A percentile compares a stretch with the other conserved stretches of the same genome.
Evolutionary conservation across 2,329 filamentous ascomycete genomes (phyloP).

Genomic region (Aspergillus calidoustus): DNA sequence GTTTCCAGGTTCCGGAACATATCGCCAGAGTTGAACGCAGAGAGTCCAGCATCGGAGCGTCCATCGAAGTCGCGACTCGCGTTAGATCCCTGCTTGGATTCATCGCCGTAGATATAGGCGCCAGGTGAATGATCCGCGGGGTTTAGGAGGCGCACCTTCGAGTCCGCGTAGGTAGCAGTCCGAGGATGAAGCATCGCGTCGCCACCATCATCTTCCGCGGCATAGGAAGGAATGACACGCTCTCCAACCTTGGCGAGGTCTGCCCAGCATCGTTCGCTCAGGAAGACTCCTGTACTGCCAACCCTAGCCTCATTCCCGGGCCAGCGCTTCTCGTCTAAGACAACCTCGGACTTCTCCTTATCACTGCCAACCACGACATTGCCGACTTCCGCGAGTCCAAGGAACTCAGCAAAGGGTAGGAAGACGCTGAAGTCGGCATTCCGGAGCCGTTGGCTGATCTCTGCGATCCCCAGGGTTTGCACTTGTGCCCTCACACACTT

Average conservation of each 20-base stretch:
- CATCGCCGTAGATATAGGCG: slow-evolving; percentile 69
- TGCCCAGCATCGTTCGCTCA: slow-evolving; percentile 95
- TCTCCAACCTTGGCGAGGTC: slow-evolving; percentile 80
- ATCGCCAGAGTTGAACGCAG: slow-evolving; percentile 88
- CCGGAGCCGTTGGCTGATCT: slow-evolving; percentile 90
- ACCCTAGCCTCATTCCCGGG: slow-evolving; percentile 87
- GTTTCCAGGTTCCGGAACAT: slow-evolving; percentile 99
- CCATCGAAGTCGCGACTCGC: slow-evolving; percentile 77
- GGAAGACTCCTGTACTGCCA: slow-evolving; percentile 89
- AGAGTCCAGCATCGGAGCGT: slow-evolving; percentile 88
- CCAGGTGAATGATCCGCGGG: slow-evolving; percentile 57
- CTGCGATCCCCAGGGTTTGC: slow-evolving; percentile 93
- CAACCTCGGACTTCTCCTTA: slow-evolving; percentile 84
- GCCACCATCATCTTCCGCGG: slow-evolving; percentile 63
- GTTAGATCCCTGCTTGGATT: slow-evolving; percentile 82
- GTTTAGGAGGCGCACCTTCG: slow-evolving; percentile 60
- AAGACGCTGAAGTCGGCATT: slow-evolving; percentile 97
- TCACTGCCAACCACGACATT: slow-evolving; percentile 88
- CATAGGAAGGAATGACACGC: slow-evolving; percentile 60
- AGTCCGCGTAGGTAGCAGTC: slow-evolving; percentile 48
- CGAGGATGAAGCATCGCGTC: slow-evolving; percentile 63
- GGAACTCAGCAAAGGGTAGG: slow-evolving; percentile 92
- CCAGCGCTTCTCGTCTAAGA: slow-evolving; percentile 94
- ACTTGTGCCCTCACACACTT: slow-evolving; percentile 96
- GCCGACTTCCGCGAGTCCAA: slow-evolving; percentile 84